Percentiles rank a stretch among this genome's conserved stretches.
Conservation (phyloP, 495 filamentous ascomycete species). For the Xylaria telfairii region DNA sequence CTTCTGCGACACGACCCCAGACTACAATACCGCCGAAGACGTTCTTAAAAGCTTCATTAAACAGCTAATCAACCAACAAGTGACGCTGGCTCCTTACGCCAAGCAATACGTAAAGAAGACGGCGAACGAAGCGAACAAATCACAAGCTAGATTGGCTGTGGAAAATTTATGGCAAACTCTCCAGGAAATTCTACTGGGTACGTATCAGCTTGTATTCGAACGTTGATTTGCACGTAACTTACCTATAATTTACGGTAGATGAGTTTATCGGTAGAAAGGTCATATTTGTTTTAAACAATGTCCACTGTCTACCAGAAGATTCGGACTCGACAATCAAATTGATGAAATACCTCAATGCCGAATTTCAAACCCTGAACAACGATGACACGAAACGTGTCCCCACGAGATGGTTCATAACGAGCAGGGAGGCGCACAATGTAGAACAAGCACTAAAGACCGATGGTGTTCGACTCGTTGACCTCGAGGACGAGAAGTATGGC, state of each 20-base stretch:
- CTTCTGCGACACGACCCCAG: slow-evolving; percentile 44
- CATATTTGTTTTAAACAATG: slow-evolving; percentile 47
- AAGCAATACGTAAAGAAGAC: slow-evolving; percentile 38
- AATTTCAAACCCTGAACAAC: slow-evolving; percentile 29
- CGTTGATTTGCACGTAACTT: not conserved
- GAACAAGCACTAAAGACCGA: slow-evolving; percentile 33
- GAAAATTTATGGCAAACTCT: slow-evolving; percentile 47
- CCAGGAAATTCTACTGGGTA: slow-evolving; percentile 39
- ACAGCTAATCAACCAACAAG: slow-evolving; percentile 44
- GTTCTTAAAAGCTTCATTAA: slow-evolving; percentile 45
- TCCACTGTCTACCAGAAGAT: slow-evolving; percentile 45
- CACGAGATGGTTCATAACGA: slow-evolving; percentile 44
- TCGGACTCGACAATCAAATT: slow-evolving; percentile 45
- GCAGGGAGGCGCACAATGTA: slow-evolving; percentile 39
- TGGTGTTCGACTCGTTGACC: slow-evolving; percentile 33
- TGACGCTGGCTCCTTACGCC: slow-evolving; percentile 43
- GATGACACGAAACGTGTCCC: slow-evolving; percentile 29
- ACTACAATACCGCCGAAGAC: slow-evolving; percentile 45
- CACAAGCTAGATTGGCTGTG: slow-evolving; percentile 32
- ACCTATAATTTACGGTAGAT: slow-evolving; percentile 26
- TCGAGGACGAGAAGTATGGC: slow-evolving; percentile 41
- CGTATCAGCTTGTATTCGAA: not conserved
- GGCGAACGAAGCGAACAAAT: slow-evolving; percentile 29
- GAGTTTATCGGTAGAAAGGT: slow-evolving; percentile 41
- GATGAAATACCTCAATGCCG: slow-evolving; percentile 36